These are phyloP conservation scores for Fusarium pseudograminearum DNA, from an alignment of 2,329 filamentous ascomycete genomes.

Conservation along the genomic window DNA sequence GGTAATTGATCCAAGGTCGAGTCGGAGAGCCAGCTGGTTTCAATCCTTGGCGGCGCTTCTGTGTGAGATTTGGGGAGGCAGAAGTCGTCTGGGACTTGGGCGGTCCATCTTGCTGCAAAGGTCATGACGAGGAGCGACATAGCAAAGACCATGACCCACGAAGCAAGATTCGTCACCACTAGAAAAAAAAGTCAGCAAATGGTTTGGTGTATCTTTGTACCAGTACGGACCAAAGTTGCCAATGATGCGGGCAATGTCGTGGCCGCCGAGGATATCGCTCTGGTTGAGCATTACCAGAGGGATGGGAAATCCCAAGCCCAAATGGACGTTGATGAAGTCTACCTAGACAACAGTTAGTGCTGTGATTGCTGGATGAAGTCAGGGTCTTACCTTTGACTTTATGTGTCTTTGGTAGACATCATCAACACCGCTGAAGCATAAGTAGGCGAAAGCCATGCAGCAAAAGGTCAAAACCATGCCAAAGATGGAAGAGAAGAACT, in stretches of 20 bases:
- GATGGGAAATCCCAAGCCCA: slow-evolving; percentile 64
- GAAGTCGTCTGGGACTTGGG: slow-evolving; percentile 16
- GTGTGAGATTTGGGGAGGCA: slow-evolving; percentile 11
- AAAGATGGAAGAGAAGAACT: slow-evolving; percentile 62
- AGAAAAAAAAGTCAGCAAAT: slow-evolving; percentile 20
- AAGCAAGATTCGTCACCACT: slow-evolving; percentile 54
- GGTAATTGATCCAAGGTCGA: slow-evolving; percentile 29
- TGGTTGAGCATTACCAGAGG: slow-evolving; percentile 61
- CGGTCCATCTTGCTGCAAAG: slow-evolving; percentile 8
- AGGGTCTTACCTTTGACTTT: slow-evolving; percentile 50
- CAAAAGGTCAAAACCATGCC: slow-evolving; percentile 59
- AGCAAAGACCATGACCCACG: slow-evolving; percentile 52
- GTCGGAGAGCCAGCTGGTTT: slow-evolving; percentile 42
- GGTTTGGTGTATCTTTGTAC: fast-evolving
- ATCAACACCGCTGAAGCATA: slow-evolving; percentile 38
- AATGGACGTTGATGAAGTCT: slow-evolving; percentile 63
- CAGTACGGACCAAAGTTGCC: slow-evolving; percentile 58
- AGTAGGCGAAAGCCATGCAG: slow-evolving; percentile 49
- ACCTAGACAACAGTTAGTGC: slow-evolving; percentile 52
- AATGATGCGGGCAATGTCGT: slow-evolving; percentile 57
- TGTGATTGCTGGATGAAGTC: too few relatives aligned
- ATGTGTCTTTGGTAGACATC: slow-evolving; percentile 49
- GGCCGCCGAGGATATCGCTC: slow-evolving; percentile 49
- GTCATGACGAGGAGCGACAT: slow-evolving; percentile 43
- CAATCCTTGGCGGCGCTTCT: slow-evolving; percentile 14